These are phyloP conservation scores for Phtheirospermum japonicum DNA, from an alignment of 257 asterid genomes.

Conservation along the genomic window DNA sequence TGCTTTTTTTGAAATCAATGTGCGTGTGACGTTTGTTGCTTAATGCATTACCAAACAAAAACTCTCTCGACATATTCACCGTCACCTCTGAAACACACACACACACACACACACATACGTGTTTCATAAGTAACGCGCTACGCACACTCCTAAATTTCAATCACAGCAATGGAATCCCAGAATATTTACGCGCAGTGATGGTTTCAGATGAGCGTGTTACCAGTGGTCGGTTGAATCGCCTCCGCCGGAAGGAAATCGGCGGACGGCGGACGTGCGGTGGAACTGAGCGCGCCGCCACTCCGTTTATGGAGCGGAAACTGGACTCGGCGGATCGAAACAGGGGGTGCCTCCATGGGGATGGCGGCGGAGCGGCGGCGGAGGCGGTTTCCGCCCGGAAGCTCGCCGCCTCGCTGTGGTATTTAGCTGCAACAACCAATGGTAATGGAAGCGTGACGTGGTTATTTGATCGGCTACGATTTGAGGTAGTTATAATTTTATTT, in stretches of 20 bases:
- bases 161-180: conserved; percentile 21
- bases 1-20: conserved; percentile 13
- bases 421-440: conserved; percentile 23
- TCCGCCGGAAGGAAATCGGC: conserved; percentile 17
- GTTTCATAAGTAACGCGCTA: conserved; percentile 3
- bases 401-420: conserved; percentile 56
- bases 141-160: not conserved
- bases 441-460: conserved; percentile 31
- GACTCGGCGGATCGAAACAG: conserved; percentile 19
- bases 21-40: conserved; percentile 12
- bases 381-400: conserved; percentile 50
- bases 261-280: conserved; percentile 30
- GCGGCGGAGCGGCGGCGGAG: conserved; percentile 22
- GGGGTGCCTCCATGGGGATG: not conserved
- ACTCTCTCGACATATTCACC: conserved; percentile 26
- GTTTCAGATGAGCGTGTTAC: conserved; percentile 8
- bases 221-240: conserved; percentile 10
- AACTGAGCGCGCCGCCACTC: conserved; percentile 35
- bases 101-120: conserved; percentile 15
- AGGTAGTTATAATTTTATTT: conserved; percentile 31
- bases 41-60: conserved; percentile 27
- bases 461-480: conserved; percentile 30
- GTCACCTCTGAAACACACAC: conserved; percentile 9
- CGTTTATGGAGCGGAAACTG: conserved; percentile 28
- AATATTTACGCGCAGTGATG: conserved; percentile 23